Evolutionary conservation across 2,329 filamentous ascomycete genomes (phyloP).

Genomic region (Alternaria ethzedia): DNA sequence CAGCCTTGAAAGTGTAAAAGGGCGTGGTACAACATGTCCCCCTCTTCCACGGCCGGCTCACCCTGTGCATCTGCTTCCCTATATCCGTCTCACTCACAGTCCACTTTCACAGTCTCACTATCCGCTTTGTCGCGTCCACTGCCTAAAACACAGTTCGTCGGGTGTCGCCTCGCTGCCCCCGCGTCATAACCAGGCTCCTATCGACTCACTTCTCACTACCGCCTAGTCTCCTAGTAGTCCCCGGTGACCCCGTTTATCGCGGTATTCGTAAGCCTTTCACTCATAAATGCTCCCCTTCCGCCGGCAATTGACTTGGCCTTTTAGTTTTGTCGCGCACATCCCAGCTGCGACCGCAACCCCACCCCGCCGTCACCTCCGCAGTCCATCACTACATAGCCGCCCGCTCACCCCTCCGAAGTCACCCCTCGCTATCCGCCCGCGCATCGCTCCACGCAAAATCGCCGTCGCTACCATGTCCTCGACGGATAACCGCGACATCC

Average conservation of each 20-base stretch:
- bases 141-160: conserved; percentile 6
- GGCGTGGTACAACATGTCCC: conserved; percentile 5
- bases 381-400: conserved; percentile 8
- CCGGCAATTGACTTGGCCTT: conserved; percentile 22
- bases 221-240: conserved; percentile 19
- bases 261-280: conserved; percentile 22
- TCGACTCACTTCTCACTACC: conserved; percentile 19
- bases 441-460: not conserved
- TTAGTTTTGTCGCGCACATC: conserved; percentile 12
- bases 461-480: conserved; percentile 31
- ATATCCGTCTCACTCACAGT: not conserved
- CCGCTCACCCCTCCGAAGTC: conserved; percentile 15
- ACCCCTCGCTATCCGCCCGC: conserved; percentile 10
- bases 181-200: conserved; percentile 21
- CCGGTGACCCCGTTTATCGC: conserved; percentile 18
- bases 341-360: conserved; percentile 2
- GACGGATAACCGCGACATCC: conserved; percentile 23
- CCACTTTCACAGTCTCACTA: not conserved
- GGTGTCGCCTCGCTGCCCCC: conserved; percentile 22
- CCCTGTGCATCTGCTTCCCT: not conserved
- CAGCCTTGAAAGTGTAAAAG: not conserved
- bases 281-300: conserved; percentile 18
- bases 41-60: not conserved
- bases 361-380: conserved; percentile 4
- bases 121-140: not conserved